Evolutionary conservation across 2,329 filamentous ascomycete genomes (phyloP).

Genomic region (Colletotrichum ledebouriae): DNA sequence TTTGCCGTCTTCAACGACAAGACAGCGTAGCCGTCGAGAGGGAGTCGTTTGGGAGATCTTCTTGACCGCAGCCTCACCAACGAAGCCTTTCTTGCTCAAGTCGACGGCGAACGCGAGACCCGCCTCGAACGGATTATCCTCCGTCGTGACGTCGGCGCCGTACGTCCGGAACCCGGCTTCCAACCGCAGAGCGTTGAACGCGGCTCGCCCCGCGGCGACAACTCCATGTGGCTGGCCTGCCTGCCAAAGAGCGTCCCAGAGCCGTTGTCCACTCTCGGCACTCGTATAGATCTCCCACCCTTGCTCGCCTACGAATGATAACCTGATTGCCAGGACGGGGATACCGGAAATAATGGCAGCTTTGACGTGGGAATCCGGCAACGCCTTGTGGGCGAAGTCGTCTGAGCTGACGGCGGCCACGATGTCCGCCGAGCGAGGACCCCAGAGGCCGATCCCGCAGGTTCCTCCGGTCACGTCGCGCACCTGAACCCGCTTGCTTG

Average conservation of each 20-base stretch:
- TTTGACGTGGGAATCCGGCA: slow-evolving; percentile 66
- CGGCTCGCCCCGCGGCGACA: slow-evolving; percentile 69
- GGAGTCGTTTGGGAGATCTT: slow-evolving; percentile 52
- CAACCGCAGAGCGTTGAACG: slow-evolving; percentile 70
- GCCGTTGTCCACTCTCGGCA: slow-evolving; percentile 67
- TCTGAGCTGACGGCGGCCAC: slow-evolving; percentile 59
- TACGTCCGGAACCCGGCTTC: slow-evolving; percentile 72
- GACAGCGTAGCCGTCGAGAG: slow-evolving; percentile 57
- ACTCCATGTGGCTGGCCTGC: slow-evolving; percentile 68
- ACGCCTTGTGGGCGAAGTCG: slow-evolving; percentile 59
- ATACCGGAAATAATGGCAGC: slow-evolving; percentile 64
- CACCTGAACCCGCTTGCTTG: slow-evolving; percentile 62
- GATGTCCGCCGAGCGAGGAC: slow-evolving; percentile 67
- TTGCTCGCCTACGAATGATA: slow-evolving; percentile 72
- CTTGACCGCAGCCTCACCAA: slow-evolving; percentile 65
- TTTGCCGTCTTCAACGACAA: slow-evolving; percentile 67
- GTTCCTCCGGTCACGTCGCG: slow-evolving; percentile 71
- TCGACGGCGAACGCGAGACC: slow-evolving; percentile 66
- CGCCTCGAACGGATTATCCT: slow-evolving; percentile 72
- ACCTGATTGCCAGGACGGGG: slow-evolving; percentile 67
- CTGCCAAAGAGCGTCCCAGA: slow-evolving; percentile 71
- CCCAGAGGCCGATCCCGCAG: slow-evolving; percentile 74
- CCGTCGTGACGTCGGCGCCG: slow-evolving; percentile 70
- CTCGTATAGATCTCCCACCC: slow-evolving; percentile 75
- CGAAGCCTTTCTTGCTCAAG: slow-evolving; percentile 60